Base-by-base conservation (phyloP, 352 stramenopile species). In the Pythium aquatile region DNA sequence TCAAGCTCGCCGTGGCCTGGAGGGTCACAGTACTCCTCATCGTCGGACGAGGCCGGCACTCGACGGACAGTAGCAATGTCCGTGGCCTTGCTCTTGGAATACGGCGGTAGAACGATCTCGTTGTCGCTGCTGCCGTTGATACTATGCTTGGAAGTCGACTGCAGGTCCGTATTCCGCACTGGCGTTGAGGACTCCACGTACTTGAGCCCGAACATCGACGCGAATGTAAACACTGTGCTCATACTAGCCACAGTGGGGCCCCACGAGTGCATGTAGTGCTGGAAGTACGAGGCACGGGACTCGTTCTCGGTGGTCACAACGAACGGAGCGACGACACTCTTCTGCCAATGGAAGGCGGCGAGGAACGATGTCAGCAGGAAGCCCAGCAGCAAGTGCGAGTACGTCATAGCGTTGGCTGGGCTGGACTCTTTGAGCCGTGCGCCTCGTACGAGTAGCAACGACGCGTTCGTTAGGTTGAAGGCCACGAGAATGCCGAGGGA, bases 391-490 rank as follows among this genome's bases (percentile, higher is more conserved):
- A 88, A 56, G 8, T 59, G 52, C 20, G 72, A 76, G 17, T 85
- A 78, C 0, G 70, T 70, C 8, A 55, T 47, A 20, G 58, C 20
- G n/a, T 58, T 56, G 10, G 54, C 24, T 13, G 61, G 30, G 53
- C n/a, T 32, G 0, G 46, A 29, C 14, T 80, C 52, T 32, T 72
- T 20, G 51, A 87, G 32, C 16, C 66, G 37, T 8, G 57, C 4
- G 10, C 70, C 76, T 9, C 88, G 85, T 13, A 94, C 73, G 3
- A 94, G 68, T 13, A 97, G 62, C 2, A 96, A 63, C 24, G 83
- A 96, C 16, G 72, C 77, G 60, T 97, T 97, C n/a, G 88, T 95
- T 2, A 97, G 55, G 68, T 97, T 97, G 61, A 97, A 97, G 0
- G 87, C 85, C 0, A 97, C 75, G 1, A 97, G 63, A 55, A 97